A percentile compares a stretch with the other conserved stretches of the same genome.
phyloP scores from a whole-genome alignment of 352 stramenopile genomes.

The Pythium brachiatum region DNA sequence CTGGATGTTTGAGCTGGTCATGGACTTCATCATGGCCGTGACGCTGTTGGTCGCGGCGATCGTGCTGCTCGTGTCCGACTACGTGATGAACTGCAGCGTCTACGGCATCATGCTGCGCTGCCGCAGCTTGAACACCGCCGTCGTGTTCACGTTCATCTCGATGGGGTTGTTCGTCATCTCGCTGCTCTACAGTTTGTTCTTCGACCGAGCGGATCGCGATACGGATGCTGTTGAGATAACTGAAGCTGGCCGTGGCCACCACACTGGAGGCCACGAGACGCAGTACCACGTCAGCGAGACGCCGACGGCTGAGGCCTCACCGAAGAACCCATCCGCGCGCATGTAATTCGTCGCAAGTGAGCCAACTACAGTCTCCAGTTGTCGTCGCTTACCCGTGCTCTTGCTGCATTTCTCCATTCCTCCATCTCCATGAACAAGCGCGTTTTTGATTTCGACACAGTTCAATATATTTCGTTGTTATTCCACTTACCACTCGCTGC shows the following conservation, averaged over 20 bases:
- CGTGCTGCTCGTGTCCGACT: conserved; percentile 66
- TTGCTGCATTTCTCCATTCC: not conserved
- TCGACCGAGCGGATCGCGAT: conserved; percentile 22
- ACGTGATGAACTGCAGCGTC: conserved; percentile 54
- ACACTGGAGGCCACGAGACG: not conserved
- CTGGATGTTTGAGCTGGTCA: conserved; percentile 41
- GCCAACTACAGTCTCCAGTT: not conserved
- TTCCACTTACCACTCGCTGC: not conserved
- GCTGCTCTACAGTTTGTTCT: conserved; percentile 50
- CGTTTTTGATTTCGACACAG: conserved; percentile 1
- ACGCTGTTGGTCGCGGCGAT: conserved; percentile 62
- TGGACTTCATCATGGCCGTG: conserved; percentile 55
- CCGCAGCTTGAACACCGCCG: conserved; percentile 39
- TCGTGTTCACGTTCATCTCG: conserved; percentile 69
- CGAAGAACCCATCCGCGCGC: conserved; percentile 19
- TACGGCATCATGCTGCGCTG: conserved; percentile 76
- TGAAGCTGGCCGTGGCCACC: conserved; percentile 10
- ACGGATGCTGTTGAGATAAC: conserved; percentile 11
- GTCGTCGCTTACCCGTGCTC: no score
- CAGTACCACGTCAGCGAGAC: conserved; percentile 17
- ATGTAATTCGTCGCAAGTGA: not conserved
- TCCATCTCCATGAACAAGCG: not conserved
- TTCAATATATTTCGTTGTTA: conserved; percentile 7
- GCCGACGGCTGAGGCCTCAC: conserved; percentile 17
- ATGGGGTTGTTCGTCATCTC: conserved; percentile 48